Base-by-base conservation (phyloP, 2,329 filamentous ascomycete species). In the Elsinoe fawcettii region DNA sequence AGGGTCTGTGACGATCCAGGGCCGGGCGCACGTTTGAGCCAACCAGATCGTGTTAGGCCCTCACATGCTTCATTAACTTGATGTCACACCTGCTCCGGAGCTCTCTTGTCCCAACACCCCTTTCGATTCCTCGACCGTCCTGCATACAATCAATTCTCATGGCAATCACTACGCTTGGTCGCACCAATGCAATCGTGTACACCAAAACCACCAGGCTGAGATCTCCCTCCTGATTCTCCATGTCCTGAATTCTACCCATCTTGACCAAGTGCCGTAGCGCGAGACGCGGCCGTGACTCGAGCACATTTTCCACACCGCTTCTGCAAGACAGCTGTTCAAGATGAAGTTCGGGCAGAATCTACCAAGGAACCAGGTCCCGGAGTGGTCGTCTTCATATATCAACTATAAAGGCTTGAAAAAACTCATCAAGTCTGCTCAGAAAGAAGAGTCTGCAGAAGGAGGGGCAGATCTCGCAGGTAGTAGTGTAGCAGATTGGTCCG, bases 321-420 rank as follows among this genome's bases (percentile, higher is more conserved):
- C 8, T 22, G 9, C 16, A 18, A 8, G 3, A 6, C 20, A 27
- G 18, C 27, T 16, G 6, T 6, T 9, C 56, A 61, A 2, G n/a
- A 76, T 76, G 74, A 76, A 77, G 66, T 77, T 77, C 62, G 76
- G 74, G 5, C 75, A 77, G 65, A 76, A 77, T 57, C 79, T 95
- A 57, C 82, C 88, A 16, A 83, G 87, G 49, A 90, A 91, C 68
- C 87, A 92, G 74, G 88, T 93, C 67, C 89, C 88, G 49, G 88
- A 92, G 74, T 95, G 89, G 89, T 85, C 87, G 55, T 78, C 84
- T 58, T 85, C 80, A 30, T 95, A 95, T 70, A 91, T 93, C 76
- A 84, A 93, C 74, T 95, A 95, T 77, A 93, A 92, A 70, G 84
- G 85, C 64, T 77, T 97, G 66, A 99, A 99, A 79, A 96, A 93